Evolutionary conservation across 2,329 filamentous ascomycete species (phyloP), one percentile per base, ranked within the genome.

Genomic region (Colletotrichum zoysiae): DNA sequence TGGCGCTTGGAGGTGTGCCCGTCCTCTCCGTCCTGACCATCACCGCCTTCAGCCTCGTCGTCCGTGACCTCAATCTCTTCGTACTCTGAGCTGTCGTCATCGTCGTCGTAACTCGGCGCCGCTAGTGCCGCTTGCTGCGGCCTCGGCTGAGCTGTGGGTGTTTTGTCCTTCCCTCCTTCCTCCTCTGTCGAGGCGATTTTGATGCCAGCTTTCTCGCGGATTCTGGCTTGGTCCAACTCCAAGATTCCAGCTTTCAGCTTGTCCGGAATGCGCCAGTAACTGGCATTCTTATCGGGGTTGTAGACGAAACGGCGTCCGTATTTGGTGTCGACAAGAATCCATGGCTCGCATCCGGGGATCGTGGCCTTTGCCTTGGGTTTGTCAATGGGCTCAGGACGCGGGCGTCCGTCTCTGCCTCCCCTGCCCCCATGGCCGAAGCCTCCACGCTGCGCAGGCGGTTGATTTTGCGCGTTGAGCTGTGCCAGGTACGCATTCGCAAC

Each of bases 211-310:
- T 90, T 89, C 77, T 87, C 82, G 82, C 89, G 84, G 82, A 91
- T 91, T 71, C 89, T 88, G 75, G 91, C 90, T 79, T 92, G 90
- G 80, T 97, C 94, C 67, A 94, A 84, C 74, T 90, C 87, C 62
- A 91, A 76, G 65, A 96, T 93, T 18, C 90, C 94, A 72, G 92
- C 91, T 87, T 95, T 91, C 46, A 99, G 86, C 79, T 96, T 92
- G 67, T 94, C 90, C 0, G 96, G 96, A 77, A 98, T 96, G 77
- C 94, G 94, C 96, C 97, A 99, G 81, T 95, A 95, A 81, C 95
- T 98, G 75, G 95, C 88, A 48, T 95, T 93, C 75, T 95, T 97
- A 65, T 88, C 88, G 0, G 91, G 89, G 76, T 99, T 97, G 84
- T 97, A 93, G 2, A 95, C 95, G 78, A 99, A 99, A 64, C 95